Evolutionary conservation across 2,329 filamentous ascomycete species (phyloP).

Genomic region (Amylocarpus encephaloides): DNA sequence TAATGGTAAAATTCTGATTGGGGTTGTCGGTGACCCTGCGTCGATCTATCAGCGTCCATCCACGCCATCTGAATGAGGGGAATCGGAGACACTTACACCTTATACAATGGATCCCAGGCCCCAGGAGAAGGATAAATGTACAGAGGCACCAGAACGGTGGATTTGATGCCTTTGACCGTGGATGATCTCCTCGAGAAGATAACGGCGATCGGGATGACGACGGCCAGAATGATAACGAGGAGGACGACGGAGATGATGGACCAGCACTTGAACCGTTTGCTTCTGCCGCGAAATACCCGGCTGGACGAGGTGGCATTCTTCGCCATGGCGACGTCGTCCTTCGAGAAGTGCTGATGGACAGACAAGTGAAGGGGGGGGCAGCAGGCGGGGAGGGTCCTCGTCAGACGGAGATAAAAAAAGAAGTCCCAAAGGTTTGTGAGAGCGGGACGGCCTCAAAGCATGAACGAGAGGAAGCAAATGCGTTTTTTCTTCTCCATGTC

Average conservation of each 20-base stretch:
- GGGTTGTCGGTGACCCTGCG: slow-evolving; percentile 16
- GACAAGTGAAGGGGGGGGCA: neutral
- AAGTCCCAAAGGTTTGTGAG: too few relatives aligned
- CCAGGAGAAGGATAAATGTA: slow-evolving; percentile 22
- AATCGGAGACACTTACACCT: slow-evolving; percentile 7
- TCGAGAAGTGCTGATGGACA: neutral
- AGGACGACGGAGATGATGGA: neutral
- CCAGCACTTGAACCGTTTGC: neutral
- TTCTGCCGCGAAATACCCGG: neutral
- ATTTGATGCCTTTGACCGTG: neutral
- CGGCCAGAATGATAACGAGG: slow-evolving; percentile 6
- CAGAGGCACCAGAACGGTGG: slow-evolving; percentile 18
- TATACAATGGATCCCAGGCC: slow-evolving; percentile 21
- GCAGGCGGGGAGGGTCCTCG: neutral
- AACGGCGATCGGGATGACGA: slow-evolving; percentile 9
- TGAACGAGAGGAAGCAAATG: too few relatives aligned
- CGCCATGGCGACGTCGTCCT: too few relatives aligned
- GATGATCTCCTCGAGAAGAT: slow-evolving; percentile 1
- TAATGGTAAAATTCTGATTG: slow-evolving; percentile 22
- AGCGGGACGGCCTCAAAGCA: too few relatives aligned
- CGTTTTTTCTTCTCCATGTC: too few relatives aligned
- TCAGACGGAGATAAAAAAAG: neutral
- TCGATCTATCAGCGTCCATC: neutral
- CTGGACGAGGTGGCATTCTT: neutral
- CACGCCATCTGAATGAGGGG: neutral